phyloP scores from a whole-genome alignment of 352 stramenopile species.

The Phytophthora fragariaefolia region DNA sequence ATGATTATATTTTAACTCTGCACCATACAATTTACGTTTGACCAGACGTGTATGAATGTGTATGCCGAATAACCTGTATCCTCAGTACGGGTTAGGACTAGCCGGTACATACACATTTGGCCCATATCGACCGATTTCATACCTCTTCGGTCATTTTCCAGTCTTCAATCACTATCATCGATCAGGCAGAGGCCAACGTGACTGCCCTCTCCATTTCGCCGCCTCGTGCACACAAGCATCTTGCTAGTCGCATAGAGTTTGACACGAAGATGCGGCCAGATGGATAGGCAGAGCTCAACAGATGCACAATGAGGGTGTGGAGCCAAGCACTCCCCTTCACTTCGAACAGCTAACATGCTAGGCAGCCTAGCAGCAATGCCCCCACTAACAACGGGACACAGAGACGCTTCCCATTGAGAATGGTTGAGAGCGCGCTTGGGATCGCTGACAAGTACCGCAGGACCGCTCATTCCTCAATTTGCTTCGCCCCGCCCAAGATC shows the following conservation, averaged over 20 bases:
- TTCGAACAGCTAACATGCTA: conserved; percentile 7
- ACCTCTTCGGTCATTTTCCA: conserved; percentile 6
- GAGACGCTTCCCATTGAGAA: background rate
- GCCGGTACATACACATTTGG: too few relatives aligned
- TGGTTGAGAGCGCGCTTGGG: background rate
- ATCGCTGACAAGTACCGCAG: too few relatives aligned
- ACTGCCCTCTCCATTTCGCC: conserved; percentile 23
- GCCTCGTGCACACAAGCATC: conserved; percentile 12
- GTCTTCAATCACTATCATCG: conserved; percentile 23
- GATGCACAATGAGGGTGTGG: conserved; percentile 15
- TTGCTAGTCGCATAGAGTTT: conserved; percentile 30
- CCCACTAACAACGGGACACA: conserved; percentile 27
- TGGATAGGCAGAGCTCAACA: conserved; percentile 31
- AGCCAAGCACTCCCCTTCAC: conserved; percentile 18
- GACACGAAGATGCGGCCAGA: conserved; percentile 6
- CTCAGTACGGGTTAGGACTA: too few relatives aligned
- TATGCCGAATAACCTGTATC: too few relatives aligned
- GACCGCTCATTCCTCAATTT: conserved; percentile 21
- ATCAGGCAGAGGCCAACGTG: background rate
- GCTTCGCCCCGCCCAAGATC: conserved; percentile 11
- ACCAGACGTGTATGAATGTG: too few relatives aligned
- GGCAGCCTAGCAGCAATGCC: background rate
- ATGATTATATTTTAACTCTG: too few relatives aligned
- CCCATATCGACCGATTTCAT: too few relatives aligned
- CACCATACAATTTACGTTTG: too few relatives aligned